A percentile compares a stretch with the other conserved stretches of the same genome.
Evolutionary conservation across 805 yeast genomes (phyloP).

Genomic region (Dipodascopsis uninucleata): DNA sequence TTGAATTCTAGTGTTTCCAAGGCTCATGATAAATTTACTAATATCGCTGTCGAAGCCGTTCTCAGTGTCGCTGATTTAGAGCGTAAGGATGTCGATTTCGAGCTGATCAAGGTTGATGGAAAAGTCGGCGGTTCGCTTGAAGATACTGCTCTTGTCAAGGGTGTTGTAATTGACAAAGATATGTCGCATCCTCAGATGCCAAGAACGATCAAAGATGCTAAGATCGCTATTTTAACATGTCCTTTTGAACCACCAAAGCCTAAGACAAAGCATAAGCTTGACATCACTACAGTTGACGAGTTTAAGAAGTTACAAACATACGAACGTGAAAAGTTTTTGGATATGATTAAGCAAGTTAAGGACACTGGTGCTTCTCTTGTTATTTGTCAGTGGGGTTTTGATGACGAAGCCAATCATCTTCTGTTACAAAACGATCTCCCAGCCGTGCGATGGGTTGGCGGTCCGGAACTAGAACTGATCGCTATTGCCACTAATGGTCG

Average conservation of each 20-base stretch:
- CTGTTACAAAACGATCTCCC: slow-evolving; percentile 83
- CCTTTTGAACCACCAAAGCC: slow-evolving; percentile 99
- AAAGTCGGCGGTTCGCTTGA: slow-evolving; percentile 92
- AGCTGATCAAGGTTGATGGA: slow-evolving; percentile 90
- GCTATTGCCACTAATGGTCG: slow-evolving; percentile 98
- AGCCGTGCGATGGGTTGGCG: slow-evolving; percentile 99
- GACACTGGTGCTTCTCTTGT: slow-evolving; percentile 91
- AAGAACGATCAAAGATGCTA: slow-evolving; percentile 68
- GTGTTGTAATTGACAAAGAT: slow-evolving; percentile 93
- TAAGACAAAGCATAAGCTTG: slow-evolving; percentile 95
- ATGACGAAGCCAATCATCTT: slow-evolving; percentile 95
- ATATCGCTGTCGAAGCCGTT: slow-evolving; percentile 96
- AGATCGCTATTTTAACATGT: slow-evolving; percentile 91
- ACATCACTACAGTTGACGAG: slow-evolving; percentile 90
- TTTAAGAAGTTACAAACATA: slow-evolving; percentile 85
- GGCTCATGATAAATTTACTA: slow-evolving; percentile 87
- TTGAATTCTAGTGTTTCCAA: slow-evolving; percentile 66
- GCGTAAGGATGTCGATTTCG: slow-evolving; percentile 94
- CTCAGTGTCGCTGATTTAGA: slow-evolving; percentile 86
- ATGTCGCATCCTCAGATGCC: slow-evolving; percentile 99
- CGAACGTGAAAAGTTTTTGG: slow-evolving; percentile 84
- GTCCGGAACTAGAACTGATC: slow-evolving; percentile 88
- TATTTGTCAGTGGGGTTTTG: slow-evolving; percentile 99
- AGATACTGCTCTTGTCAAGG: slow-evolving; percentile 79
- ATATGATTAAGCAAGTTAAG: slow-evolving; percentile 85